Percentiles rank a stretch among this genome's conserved stretches.
Conservation (phyloP, 139 green algal species). For the Gonium pectorale region DNA sequence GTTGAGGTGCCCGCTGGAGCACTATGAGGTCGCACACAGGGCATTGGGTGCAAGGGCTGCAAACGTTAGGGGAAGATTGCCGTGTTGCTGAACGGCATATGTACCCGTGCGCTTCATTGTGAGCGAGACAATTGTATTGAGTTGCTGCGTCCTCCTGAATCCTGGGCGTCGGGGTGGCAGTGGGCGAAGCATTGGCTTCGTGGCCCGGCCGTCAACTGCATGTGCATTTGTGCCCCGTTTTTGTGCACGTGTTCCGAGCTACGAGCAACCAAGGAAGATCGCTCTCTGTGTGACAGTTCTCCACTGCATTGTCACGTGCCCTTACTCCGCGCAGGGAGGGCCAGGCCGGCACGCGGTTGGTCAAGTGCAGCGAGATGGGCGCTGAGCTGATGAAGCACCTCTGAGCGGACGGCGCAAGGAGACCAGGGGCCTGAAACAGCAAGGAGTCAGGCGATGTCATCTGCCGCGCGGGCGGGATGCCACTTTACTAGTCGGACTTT, state of each 20-base stretch:
- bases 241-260: not conserved
- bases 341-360: slow-evolving; percentile 63
- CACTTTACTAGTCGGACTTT: too few species aligned
- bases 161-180: not conserved
- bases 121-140: too few species aligned
- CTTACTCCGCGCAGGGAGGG: slow-evolving; percentile 50
- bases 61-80: too few species aligned
- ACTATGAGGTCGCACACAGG: too few species aligned
- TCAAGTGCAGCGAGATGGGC: slow-evolving; percentile 89
- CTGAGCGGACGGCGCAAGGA: not conserved
- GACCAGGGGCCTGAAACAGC: too few species aligned
- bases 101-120: too few species aligned
- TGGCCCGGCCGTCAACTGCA: not conserved
- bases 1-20: too few species aligned
- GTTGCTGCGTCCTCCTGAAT: too few species aligned
- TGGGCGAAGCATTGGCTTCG: not conserved
- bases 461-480: too few species aligned
- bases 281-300: not conserved
- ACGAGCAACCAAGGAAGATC: not conserved
- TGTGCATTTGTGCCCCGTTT: not conserved
- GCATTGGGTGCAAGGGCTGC: too few species aligned
- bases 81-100: too few species aligned
- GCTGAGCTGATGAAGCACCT: slow-evolving; percentile 74
- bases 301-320: not conserved
- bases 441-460: too few species aligned